Conservation (phyloP, 2,329 filamentous ascomycete species). For the Sporothrix schenckii region DNA sequence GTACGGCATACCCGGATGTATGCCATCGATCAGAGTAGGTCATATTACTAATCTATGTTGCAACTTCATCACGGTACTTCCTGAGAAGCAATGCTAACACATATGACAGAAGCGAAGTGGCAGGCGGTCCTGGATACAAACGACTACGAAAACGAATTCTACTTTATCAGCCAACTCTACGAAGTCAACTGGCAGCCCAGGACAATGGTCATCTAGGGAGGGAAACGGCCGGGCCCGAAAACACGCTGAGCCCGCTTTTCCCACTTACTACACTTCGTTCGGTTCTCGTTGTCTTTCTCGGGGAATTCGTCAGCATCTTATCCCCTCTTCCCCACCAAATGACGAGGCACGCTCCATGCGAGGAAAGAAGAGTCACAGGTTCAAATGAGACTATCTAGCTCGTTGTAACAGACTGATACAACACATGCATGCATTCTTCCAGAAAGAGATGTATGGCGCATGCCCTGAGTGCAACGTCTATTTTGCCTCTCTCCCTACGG, state of each 20-base stretch:
- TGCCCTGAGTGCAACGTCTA: constrained; percentile 17
- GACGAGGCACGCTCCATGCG: neutral
- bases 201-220: constrained; percentile 39
- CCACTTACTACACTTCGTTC: neutral
- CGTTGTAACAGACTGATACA: constrained; percentile 11
- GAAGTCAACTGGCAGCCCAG: constrained; percentile 58
- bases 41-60: neutral
- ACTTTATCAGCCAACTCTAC: constrained; percentile 63
- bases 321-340: neutral
- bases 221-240: neutral
- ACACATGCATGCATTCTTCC: constrained; percentile 32
- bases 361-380: neutral
- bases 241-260: neutral
- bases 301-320: neutral
- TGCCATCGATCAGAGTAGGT: constrained; percentile 53
- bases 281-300: neutral
- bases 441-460: constrained; percentile 32
- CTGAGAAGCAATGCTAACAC: constrained; percentile 34
- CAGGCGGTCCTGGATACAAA: constrained; percentile 49
- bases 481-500: neutral
- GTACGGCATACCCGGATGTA: constrained; percentile 52
- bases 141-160: constrained; percentile 60
- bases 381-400: constrained; percentile 19
- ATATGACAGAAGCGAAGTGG: constrained; percentile 50
- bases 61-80: neutral